Evolutionary conservation across 306 rosid genomes (phyloP), one percentile per base, ranked within the genome.

Genomic region (Nissolia schottii): DNA sequence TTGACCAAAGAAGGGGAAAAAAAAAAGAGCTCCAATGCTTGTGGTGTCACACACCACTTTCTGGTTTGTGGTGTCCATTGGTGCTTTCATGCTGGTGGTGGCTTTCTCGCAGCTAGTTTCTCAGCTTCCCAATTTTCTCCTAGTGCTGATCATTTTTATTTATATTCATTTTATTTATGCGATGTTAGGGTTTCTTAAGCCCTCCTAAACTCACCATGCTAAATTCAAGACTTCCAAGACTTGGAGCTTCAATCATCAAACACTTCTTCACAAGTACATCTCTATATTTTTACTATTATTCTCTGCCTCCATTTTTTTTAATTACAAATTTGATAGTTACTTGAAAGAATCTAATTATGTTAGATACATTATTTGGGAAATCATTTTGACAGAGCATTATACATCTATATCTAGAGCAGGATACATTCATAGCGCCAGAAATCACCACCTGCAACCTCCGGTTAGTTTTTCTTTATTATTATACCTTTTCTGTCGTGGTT

Each of bases 181-280:
- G n/a, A n/a, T n/a, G n/a, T n/a, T n/a, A n/a, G n/a, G n/a, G n/a
- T n/a, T n/a, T n/a, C n/a, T n/a, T n/a, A n/a, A n/a, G n/a, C n/a
- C n/a, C n/a, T 3, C 6, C 15, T 9, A 45, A 15, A 1, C n/a
- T 29, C 59, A 66, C 45, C 4, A 82, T 82, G 85, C 49, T 77
- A 43, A 60, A 20, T 51, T 54, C 77, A 23, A 56, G 67, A 67
- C 11, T 77, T 51, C 43, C 60, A 19, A 77, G 74, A 82, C 4
- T 61, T 0, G 85, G 82, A 77, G 79, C 67, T 67, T 77, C 69
- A 4, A 61, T 77, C 19, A 65, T 77, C 23, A 67, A 77, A 45
- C 50, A 63, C 29, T 4, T 82, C 31, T 60, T 3, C 51, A 25
- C 59, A 51, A 68, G 85, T 84, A 84, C 25, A 2, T 31, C 22